Evolutionary conservation across 2,329 filamentous ascomycete species (phyloP), one percentile per base, ranked within the genome.

Genomic region (Leptographium lundbergii): DNA sequence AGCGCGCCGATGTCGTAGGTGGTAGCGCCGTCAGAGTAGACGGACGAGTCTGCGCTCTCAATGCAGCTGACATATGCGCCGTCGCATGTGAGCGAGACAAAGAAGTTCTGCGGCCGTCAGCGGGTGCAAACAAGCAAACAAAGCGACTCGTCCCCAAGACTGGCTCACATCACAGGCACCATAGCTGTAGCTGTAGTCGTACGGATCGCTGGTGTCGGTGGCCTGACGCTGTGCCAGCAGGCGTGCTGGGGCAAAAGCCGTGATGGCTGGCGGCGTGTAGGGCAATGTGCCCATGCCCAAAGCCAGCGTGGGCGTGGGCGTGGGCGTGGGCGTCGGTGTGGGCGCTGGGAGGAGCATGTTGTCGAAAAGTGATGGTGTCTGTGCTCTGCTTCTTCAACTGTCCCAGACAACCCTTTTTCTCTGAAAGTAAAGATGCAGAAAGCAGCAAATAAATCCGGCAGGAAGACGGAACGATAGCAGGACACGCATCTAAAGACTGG

Each of bases 11-110:
- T 42, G 17, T 17, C 39, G 36, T 17, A 48, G 39, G 5, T 42
- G 39, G 39, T 42, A 13, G 27, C 19, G 13, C 42, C 6, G 22
- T 58, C 53, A 22, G 34, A 14, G n/a, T 55, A 24, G 2, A 45
- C 56, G 32, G 27, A n/a, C 45, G 19, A 25, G 51, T 62, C 58
- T 56, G 60, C 59, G 25, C 45, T 59, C 1, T 47, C 29, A 36
- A 62, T n/a, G 42, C 66, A 68, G 58, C 59, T 54, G 51, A 53
- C 48, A 17, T 67, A 57, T 47, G 60, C 59, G 59, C 25, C 62
- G 14, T 62, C 59, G 56, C 66, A 67, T n/a, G 59, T 50, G n/a
- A 50, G n/a, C n/a, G 47, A 47, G 13, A 4, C 39, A 17, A 58
- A 34, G 6, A 42, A 27, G 22, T 54, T 25, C 17, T 42, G 39